Conservation (phyloP, 371 early-diverging fungal species). For the Haplosporangium sp. region DNA sequence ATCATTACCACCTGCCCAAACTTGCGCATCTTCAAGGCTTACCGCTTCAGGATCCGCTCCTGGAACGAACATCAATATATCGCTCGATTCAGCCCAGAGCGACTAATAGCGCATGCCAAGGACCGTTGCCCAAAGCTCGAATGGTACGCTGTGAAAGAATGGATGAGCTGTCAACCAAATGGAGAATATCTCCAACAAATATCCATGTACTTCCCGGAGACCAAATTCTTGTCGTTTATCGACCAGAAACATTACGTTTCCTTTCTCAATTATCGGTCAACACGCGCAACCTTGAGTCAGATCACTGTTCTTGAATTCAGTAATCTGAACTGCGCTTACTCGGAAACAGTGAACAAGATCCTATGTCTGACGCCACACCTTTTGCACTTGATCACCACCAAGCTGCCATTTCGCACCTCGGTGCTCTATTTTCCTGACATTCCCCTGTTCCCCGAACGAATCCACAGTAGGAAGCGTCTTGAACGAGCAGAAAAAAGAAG, state of each 20-base stretch:
- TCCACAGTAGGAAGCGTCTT: conserved; percentile 2
- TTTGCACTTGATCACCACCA: conserved; percentile 4
- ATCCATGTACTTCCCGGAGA: neutral
- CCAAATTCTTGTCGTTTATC: conserved; percentile 7
- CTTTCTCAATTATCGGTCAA: neutral
- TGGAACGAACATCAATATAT: too few species aligned
- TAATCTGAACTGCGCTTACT: too few species aligned
- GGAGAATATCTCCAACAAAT: neutral
- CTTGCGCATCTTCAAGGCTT: conserved; percentile 12
- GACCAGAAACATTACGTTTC: neutral
- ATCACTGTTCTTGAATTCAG: conserved; percentile 12
- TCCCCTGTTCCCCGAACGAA: neutral
- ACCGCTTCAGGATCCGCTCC: conserved; percentile 2
- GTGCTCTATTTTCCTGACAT: neutral
- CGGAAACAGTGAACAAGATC: neutral
- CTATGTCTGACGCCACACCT: conserved; percentile 21
- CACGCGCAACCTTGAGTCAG: neutral
- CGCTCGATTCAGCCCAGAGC: neutral
- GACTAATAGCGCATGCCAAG: conserved; percentile 6
- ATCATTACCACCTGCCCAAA: conserved; percentile 31
- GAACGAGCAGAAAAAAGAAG: conserved; percentile 8
- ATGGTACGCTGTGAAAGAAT: conserved; percentile 12
- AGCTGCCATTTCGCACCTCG: neutral
- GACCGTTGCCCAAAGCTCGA: conserved; percentile 21
- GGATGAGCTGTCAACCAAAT: neutral